A percentile compares a stretch with the other conserved stretches of the same genome.
These are phyloP conservation scores for Penicillium maclennaniae DNA, from an alignment of 495 filamentous ascomycete species.

Conservation along the genomic window DNA sequence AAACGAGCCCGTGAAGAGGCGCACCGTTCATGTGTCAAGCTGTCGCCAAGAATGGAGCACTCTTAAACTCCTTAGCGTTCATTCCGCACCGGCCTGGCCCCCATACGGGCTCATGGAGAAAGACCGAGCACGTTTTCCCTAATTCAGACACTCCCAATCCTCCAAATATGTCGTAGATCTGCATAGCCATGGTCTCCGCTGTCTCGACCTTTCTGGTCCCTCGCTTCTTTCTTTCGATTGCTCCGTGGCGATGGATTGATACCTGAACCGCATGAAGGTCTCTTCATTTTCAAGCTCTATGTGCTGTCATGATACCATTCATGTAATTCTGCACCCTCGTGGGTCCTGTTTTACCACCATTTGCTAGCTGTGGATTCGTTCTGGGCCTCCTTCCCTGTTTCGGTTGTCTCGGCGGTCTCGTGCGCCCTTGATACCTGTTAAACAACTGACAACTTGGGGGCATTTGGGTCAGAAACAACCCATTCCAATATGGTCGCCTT, in stretches of 20 bases:
- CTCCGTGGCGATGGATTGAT: conserved; percentile 6
- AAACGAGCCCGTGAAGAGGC: conserved; percentile 1
- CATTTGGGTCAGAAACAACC: not conserved
- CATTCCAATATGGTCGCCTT: conserved; percentile 34
- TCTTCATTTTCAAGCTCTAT: conserved; percentile 7
- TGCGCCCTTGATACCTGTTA: not conserved
- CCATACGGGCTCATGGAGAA: conserved; percentile 22
- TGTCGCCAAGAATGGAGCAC: conserved; percentile 9
- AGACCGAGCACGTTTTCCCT: conserved; percentile 23
- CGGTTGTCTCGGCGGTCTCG: not conserved
- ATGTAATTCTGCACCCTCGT: conserved; percentile 13
- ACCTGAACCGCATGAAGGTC: conserved; percentile 14
- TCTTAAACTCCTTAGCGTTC: conserved; percentile 29
- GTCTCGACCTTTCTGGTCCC: conserved; percentile 6
- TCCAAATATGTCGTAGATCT: conserved; percentile 20
- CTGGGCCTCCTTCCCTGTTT: conserved; percentile 3
- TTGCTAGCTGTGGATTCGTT: conserved; percentile 11
- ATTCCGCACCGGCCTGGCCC: conserved; percentile 22
- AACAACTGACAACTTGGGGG: too few species aligned
- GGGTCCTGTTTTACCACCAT: conserved; percentile 17
- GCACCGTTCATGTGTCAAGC: conserved; percentile 17
- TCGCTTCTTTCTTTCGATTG: conserved; percentile 2
- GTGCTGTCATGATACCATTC: conserved; percentile 20
- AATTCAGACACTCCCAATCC: conserved; percentile 16
- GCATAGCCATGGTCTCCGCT: conserved; percentile 19